These are phyloP conservation scores for Kappamyces sp. DNA, from an alignment of 192 early-diverging fungal genomes.

Conservation along the genomic window DNA sequence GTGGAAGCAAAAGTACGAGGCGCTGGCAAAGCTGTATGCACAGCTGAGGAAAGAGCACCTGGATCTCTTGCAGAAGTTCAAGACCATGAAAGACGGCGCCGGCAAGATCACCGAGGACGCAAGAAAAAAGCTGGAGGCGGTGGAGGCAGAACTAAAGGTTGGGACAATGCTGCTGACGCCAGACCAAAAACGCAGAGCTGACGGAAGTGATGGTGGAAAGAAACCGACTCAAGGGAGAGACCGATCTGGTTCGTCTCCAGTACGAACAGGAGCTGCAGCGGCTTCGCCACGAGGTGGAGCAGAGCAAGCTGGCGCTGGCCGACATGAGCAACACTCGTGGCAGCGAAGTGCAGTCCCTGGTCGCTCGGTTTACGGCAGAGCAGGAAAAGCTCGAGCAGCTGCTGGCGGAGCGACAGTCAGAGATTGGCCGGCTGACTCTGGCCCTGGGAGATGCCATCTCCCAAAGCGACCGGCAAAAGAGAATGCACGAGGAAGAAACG, in stretches of 20 bases:
- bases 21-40: slow-evolving; percentile 95
- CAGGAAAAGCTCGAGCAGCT: slow-evolving; percentile 70
- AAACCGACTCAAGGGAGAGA: slow-evolving; percentile 74
- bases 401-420: slow-evolving; percentile 8
- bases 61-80: slow-evolving; percentile 86
- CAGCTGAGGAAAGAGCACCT: slow-evolving; percentile 93
- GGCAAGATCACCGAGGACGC: slow-evolving; percentile 80
- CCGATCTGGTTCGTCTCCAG: slow-evolving; percentile 68
- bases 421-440: not conserved
- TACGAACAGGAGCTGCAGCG: slow-evolving; percentile 79
- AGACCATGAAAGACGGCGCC: slow-evolving; percentile 61
- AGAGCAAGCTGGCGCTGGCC: slow-evolving; percentile 66
- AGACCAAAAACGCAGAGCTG: slow-evolving; percentile 38
- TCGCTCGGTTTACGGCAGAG: slow-evolving; percentile 76
- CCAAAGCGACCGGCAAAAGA: not conserved
- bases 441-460: not conserved
- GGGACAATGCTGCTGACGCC: not conserved
- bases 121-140: slow-evolving; percentile 71
- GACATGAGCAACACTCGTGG: slow-evolving; percentile 76
- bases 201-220: slow-evolving; percentile 89
- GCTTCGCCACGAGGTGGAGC: slow-evolving; percentile 70
- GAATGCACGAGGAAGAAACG: slow-evolving; percentile 41
- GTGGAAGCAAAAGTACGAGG: slow-evolving; percentile 97
- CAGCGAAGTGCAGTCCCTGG: slow-evolving; percentile 73
- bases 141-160: slow-evolving; percentile 41